Evolutionary conservation across 2,329 filamentous ascomycete species (phyloP), one percentile per base, ranked within the genome.

Genomic region (Ceratocystis huliohia): DNA sequence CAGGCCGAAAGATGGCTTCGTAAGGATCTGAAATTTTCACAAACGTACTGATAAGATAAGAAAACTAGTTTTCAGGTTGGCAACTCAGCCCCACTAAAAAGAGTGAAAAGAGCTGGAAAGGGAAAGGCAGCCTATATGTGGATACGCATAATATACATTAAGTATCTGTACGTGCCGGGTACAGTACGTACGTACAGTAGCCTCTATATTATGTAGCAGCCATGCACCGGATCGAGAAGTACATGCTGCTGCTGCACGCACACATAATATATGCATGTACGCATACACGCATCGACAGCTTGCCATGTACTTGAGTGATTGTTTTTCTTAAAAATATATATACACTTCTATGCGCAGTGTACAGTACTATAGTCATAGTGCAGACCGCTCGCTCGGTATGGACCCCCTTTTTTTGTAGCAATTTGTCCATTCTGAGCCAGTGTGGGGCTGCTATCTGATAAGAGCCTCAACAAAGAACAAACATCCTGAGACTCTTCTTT

Each of bases 11-110:
- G 28, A 41, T 48, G 10, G 50, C 28, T 30, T 33, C n/a, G 56
- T 59, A n/a, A 59, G 56, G 56, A 59, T 59, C 56, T 59, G 56
- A 59, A 59, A 59, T 59, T 59, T 59, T 59, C 30, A 53, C 48
- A 59, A 37, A 28, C 33, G 15, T 28, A 3, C 28, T 41, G 63
- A 57, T 44, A 57, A 65, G 46, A 44, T 57, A 65, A 57, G 63
- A 5, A 45, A 15, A 28, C 8, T 37, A 30, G 28, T 37, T n/a
- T 15, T 5, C 28, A 25, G 50, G 8, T 2, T 57, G 28, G 53
- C 28, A 30, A 30, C 37, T 15, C 10, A 41, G 25, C 13, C 25
- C 56, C 41, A 59, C 17, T 44, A 57, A 65, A 44, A 53, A 53
- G n/a, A 25, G 17, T 59, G 56, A n/a, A 5, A 41, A 15, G 37